These are phyloP conservation scores for Eudorina sp. DNA, from an alignment of 139 green algal genomes.

Conservation along the genomic window DNA sequence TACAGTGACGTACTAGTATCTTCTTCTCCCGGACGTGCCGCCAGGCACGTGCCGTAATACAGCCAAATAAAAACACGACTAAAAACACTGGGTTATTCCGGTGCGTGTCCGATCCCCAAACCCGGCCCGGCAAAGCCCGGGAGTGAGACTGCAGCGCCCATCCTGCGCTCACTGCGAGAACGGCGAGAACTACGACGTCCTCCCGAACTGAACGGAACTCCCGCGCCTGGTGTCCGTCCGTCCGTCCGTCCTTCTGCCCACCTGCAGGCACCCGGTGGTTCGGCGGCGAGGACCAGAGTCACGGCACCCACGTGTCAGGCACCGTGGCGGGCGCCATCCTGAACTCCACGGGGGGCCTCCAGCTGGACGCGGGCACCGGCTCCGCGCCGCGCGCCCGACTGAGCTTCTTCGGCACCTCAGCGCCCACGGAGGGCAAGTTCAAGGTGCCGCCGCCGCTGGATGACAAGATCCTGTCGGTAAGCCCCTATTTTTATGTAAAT, in stretches of 20 bases:
- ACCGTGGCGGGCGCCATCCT: conserved; percentile 67
- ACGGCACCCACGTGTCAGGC: conserved; percentile 90
- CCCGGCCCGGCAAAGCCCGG: no score
- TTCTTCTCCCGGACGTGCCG: background rate
- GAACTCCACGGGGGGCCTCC: background rate
- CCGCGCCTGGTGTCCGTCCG: no score
- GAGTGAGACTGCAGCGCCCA: no score
- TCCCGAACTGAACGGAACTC: no score
- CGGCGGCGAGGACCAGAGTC: conserved; percentile 61
- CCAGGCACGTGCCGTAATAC: background rate
- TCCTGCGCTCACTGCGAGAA: no score
- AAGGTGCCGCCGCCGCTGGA: conserved; percentile 25
- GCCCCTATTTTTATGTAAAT: conserved; percentile 54
- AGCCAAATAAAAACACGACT: background rate
- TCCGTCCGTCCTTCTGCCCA: no score
- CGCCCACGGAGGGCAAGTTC: background rate
- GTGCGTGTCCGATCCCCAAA: background rate
- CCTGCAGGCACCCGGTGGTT: background rate
- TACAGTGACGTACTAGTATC: background rate
- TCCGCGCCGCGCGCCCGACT: conserved; percentile 82
- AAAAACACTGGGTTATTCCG: background rate
- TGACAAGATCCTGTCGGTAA: conserved; percentile 24
- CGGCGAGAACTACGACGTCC: no score
- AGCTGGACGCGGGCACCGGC: conserved; percentile 57
- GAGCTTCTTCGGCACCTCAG: conserved; percentile 80